phyloP scores from a whole-genome alignment of 73 alveolate species.

The Paramecium sonneborni region DNA sequence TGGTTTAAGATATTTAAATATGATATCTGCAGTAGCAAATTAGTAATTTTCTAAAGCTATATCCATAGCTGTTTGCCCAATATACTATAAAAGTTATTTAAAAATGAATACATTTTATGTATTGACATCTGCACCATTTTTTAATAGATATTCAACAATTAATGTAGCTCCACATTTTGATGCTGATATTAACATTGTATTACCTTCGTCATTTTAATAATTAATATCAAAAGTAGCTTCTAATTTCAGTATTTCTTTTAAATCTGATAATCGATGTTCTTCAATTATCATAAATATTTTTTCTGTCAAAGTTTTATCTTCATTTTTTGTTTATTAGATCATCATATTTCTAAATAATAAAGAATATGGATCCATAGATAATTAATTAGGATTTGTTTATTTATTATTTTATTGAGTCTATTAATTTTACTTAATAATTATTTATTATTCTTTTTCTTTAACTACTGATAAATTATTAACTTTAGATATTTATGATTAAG shows the following conservation, averaged over 20 bases:
- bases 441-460: background rate
- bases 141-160: background rate
- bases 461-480: background rate
- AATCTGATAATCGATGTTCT: background rate
- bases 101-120: background rate
- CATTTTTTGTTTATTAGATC: background rate
- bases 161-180: slow-evolving; percentile 5
- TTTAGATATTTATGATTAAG: background rate
- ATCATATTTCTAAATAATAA: slow-evolving; percentile 23
- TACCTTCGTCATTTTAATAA: slow-evolving; percentile 3
- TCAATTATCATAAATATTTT: background rate
- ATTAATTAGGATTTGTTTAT: background rate
- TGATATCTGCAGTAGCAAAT: slow-evolving; percentile 31
- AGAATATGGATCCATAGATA: slow-evolving; percentile 56
- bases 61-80: slow-evolving; percentile 12
- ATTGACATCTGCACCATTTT: slow-evolving; percentile 46
- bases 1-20: background rate
- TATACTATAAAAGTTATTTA: background rate
- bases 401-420: background rate
- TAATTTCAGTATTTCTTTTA: background rate
- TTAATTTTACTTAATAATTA: background rate
- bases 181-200: slow-evolving; percentile 16
- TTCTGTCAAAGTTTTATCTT: background rate
- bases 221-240: background rate
- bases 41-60: slow-evolving; percentile 30